phyloP scores from a whole-genome alignment of 495 filamentous ascomycete genomes.

The Xylaria nigripes region DNA sequence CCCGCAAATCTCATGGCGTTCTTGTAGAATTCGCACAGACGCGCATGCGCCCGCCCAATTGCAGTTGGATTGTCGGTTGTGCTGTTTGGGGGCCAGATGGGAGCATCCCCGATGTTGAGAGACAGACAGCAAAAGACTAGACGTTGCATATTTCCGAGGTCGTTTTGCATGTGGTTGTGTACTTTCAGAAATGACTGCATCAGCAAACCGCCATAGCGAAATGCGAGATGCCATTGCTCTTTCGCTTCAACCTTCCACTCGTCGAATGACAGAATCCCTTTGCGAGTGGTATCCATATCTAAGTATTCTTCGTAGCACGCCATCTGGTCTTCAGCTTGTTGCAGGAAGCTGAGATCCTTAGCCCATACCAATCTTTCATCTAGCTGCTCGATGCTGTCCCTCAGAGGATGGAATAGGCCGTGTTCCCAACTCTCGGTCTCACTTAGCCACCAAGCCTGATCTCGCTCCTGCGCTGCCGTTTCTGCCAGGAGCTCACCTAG shows the following conservation, averaged over 20 bases:
- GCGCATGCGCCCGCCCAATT: background rate
- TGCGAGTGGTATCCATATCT: background rate
- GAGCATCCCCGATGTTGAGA: background rate
- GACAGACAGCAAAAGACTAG: slow-evolving; percentile 11
- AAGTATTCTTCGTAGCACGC: background rate
- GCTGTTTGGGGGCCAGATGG: background rate
- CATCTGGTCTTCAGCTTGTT: background rate
- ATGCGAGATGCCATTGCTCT: too few relatives aligned
- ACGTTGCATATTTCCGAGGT: slow-evolving; percentile 9
- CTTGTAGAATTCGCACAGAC: background rate
- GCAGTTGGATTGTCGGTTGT: too few relatives aligned
- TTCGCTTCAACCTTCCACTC: too few relatives aligned
- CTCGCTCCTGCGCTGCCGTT: too few relatives aligned
- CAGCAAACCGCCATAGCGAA: slow-evolving; percentile 2
- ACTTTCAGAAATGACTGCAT: background rate
- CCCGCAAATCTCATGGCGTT: background rate
- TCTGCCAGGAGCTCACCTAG: too few relatives aligned
- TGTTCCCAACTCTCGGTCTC: too few relatives aligned
- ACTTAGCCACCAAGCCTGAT: too few relatives aligned
- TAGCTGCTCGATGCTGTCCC: too few relatives aligned
- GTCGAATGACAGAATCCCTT: background rate
- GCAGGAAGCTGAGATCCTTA: background rate
- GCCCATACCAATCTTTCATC: too few relatives aligned
- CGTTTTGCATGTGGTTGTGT: slow-evolving; percentile 1
- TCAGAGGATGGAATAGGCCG: too few relatives aligned